Conservation (phyloP, 441 rosid genomes). For the Arabidopsis lyrata region DNA sequence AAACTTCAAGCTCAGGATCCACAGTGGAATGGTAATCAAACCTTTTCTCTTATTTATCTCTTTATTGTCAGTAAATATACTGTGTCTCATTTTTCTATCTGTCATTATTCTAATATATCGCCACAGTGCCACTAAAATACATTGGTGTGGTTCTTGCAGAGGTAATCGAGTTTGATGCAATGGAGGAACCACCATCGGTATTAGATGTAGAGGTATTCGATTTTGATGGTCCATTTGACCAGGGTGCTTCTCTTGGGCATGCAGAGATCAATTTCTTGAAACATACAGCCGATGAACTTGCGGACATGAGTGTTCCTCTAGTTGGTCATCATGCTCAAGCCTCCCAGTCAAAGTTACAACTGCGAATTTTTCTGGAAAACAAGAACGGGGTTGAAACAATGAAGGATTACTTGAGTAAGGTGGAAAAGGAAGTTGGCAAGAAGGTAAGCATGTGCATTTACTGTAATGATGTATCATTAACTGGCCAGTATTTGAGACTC, state of each 20-base stretch:
- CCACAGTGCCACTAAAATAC: conserved; percentile 19
- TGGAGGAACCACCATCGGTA: conserved; percentile 94
- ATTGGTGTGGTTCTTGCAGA: conserved; percentile 58
- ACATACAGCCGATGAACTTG: conserved; percentile 68
- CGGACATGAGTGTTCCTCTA: conserved; percentile 76
- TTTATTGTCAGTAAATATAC: conserved; percentile 1
- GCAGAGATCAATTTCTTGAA: conserved; percentile 87
- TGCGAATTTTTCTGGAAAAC: conserved; percentile 83
- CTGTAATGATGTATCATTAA: not conserved
- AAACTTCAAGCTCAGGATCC: conserved; percentile 81
- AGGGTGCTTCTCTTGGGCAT: conserved; percentile 84
- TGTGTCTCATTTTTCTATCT: conserved; percentile 29
- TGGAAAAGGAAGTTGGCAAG: conserved; percentile 95
- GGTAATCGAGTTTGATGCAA: conserved; percentile 88
- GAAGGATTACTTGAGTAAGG: conserved; percentile 74
- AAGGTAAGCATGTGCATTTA: conserved; percentile 56
- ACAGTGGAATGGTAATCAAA: conserved; percentile 79
- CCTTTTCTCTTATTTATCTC: conserved; percentile 26
- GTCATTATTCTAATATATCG: not conserved
- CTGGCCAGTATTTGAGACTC: not conserved
- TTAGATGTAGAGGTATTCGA: conserved; percentile 86
- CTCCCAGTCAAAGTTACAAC: conserved; percentile 74
- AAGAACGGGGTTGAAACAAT: conserved; percentile 77
- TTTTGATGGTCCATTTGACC: conserved; percentile 93
- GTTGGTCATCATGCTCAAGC: conserved; percentile 87